Conservation (phyloP, 257 asterid genomes). For the Primulina eburnea region DNA sequence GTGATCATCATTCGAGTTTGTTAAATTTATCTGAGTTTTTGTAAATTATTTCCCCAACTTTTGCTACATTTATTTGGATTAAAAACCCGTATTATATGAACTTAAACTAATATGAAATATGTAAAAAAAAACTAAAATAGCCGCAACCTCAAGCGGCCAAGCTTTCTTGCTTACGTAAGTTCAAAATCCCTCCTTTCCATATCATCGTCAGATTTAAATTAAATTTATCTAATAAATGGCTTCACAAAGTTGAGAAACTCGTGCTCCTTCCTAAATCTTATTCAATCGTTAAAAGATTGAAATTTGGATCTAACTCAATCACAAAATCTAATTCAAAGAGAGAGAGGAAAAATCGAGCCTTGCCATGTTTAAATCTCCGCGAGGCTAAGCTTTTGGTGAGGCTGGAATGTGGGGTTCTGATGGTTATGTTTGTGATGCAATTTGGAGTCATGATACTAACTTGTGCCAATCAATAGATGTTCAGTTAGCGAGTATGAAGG, state of each 20-base stretch:
- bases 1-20: neutral
- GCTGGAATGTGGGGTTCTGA: conserved; percentile 71
- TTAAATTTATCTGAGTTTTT: neutral
- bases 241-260: conserved; percentile 45
- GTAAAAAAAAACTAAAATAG: conserved; percentile 4
- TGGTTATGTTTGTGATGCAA: conserved; percentile 77
- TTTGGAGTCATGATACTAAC: conserved; percentile 47
- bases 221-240: conserved; percentile 32
- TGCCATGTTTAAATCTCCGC: conserved; percentile 41
- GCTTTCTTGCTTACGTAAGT: conserved; percentile 24
- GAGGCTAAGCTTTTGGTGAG: conserved; percentile 70
- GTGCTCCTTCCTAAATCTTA: conserved; percentile 56
- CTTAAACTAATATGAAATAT: too few relatives aligned
- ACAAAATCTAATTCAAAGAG: too few relatives aligned
- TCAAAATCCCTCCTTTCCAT: conserved; percentile 5
- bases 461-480: conserved; percentile 57
- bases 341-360: conserved; percentile 64
- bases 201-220: neutral
- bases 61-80: neutral
- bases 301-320: too few relatives aligned
- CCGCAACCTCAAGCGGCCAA: conserved; percentile 41
- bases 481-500: conserved; percentile 50
- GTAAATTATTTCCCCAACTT: neutral
- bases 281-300: too few relatives aligned
- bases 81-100: too few relatives aligned